These are phyloP conservation scores for Capsicum pubescens DNA, from an alignment of 257 asterid genomes.

Conservation along the genomic window DNA sequence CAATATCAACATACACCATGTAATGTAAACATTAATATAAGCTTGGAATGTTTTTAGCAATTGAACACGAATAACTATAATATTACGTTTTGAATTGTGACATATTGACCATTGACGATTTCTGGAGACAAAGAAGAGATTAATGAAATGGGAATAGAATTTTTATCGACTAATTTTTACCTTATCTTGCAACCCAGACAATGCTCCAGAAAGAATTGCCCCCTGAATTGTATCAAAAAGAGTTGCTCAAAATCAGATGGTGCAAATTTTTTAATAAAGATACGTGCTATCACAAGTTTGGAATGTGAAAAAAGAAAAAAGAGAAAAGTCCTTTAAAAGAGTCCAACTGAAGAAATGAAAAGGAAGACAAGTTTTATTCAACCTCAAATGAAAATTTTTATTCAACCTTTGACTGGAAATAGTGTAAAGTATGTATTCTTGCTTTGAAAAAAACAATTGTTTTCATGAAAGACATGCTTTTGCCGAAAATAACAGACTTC, in stretches of 20 bases:
- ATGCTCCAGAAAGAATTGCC: constrained; percentile 79
- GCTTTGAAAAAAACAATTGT: not conserved
- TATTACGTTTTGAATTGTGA: not conserved
- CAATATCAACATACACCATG: not conserved
- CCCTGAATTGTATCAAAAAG: constrained; percentile 55
- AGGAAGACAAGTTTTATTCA: not conserved
- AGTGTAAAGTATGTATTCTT: not conserved
- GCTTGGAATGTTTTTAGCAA: no score
- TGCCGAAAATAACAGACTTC: not conserved
- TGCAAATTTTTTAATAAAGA: not conserved
- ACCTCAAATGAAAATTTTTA: not conserved
- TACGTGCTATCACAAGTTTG: not conserved
- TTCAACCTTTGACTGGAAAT: not conserved
- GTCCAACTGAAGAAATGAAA: not conserved
- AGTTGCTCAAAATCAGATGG: constrained; percentile 18
- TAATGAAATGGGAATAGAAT: not conserved
- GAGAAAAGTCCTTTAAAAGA: not conserved
- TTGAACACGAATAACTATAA: not conserved
- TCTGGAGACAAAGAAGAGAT: not conserved
- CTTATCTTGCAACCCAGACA: constrained; percentile 83
- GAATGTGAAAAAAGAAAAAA: not conserved
- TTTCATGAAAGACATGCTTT: not conserved
- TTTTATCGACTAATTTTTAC: constrained; percentile 37
- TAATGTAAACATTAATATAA: no score
- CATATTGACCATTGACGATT: not conserved